phyloP scores from a whole-genome alignment of 371 early-diverging fungal species.

The Lichtheimia ornata region DNA sequence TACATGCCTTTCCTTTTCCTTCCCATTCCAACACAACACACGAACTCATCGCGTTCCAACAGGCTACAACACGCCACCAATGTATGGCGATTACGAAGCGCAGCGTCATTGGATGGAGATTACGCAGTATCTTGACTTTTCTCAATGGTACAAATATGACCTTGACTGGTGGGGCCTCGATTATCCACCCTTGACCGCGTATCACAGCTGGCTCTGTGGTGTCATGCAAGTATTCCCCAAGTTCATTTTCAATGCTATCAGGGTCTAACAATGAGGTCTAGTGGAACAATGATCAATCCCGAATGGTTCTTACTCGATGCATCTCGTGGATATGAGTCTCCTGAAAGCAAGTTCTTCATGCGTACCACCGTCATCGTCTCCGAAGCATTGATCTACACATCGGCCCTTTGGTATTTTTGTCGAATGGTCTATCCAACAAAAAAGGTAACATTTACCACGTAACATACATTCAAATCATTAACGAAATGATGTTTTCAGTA shows the following conservation, averaged over 20 bases:
- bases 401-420: constrained; percentile 68
- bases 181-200: constrained; percentile 95
- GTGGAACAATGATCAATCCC: constrained; percentile 77
- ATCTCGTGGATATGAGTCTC: constrained; percentile 84
- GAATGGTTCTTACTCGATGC: constrained; percentile 81
- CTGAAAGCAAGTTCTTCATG: constrained; percentile 84
- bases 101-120: constrained; percentile 98
- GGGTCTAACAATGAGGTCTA: constrained; percentile 19
- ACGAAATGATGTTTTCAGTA: constrained; percentile 28
- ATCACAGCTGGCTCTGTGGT: constrained; percentile 87
- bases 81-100: constrained; percentile 96
- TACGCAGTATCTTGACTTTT: constrained; percentile 74
- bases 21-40: background rate
- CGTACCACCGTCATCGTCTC: constrained; percentile 77
- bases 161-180: constrained; percentile 94
- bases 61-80: constrained; percentile 64
- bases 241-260: background rate
- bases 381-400: constrained; percentile 77
- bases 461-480: constrained; percentile 4
- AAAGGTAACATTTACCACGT: constrained; percentile 19
- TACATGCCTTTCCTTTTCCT: background rate
- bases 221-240: constrained; percentile 54
- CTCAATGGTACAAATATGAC: constrained; percentile 88
- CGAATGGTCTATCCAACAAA: constrained; percentile 37
- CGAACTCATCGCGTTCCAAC: background rate